Base-by-base conservation (phyloP, 495 filamentous ascomycete species). In the Mycothermus thermophilus region DNA sequence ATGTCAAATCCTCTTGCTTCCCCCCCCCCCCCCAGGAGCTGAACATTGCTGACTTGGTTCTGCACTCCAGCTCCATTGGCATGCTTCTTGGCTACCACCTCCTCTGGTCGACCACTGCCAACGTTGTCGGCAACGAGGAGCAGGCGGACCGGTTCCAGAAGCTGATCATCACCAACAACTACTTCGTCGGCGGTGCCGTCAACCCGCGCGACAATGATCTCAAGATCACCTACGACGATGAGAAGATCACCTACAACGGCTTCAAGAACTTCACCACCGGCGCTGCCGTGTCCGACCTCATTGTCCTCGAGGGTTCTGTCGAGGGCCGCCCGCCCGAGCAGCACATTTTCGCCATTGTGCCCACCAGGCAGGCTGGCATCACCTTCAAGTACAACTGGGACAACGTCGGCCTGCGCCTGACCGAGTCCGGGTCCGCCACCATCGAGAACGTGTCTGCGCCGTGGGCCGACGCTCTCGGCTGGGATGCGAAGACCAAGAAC, bases 211-310 rank as follows among this genome's bases (percentile, higher is more conserved):
- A 76, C 43, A 67, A 50, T 29, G 70, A 77, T 41, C 54, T 72
- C 15, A 66, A 58, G 27, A 71, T 74, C 42, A 67, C 58, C 9
- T 44, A 53, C 8, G 60, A 67, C 25, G 71, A 67, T 8, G 61
- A 67, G 6, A 40, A 66, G 8, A 46, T 76, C 18, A 55, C 71
- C 17, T 76, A 71, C 55, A 66, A 66, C 42, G 72, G 72, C 14
- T 59, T 57, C 44, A 77, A 77, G 50, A 46, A 65, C 54, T 77
- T 77, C 61, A 75, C 70, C 43, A 77, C 72, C 5, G 74, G 74
- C 11, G 71, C 71, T 21, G 71, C 73, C 0, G 57, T 77, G 0
- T 72, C 68, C 0, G 74, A 77, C 34, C 55, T 77, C n/a, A 75
- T 69, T 0, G 68, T 76, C 0, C 62, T 77, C 2, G 74, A 77